Conservation (phyloP, 495 filamentous ascomycete genomes). For the Talaromyces nanjingensis region DNA sequence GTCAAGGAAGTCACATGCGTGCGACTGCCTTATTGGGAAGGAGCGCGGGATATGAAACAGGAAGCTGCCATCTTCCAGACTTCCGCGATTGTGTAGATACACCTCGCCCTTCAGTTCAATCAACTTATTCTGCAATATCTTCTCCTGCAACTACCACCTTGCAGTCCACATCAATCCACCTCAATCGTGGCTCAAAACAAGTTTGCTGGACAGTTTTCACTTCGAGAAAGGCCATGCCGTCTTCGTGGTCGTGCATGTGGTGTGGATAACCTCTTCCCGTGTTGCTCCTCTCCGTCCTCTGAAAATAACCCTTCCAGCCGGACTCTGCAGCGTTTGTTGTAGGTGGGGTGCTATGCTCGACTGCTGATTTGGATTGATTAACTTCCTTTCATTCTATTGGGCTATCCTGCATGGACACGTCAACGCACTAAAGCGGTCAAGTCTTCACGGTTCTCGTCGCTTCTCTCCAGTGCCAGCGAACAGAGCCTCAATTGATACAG, state of each 20-base stretch:
- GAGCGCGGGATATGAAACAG: too few species aligned
- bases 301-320: neutral
- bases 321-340: neutral
- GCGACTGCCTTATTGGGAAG: too few species aligned
- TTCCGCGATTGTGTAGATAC: neutral
- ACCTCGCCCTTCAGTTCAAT: neutral
- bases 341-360: neutral
- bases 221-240: neutral
- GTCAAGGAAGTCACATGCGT: too few species aligned
- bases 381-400: neutral
- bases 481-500: constrained; percentile 1
- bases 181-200: neutral
- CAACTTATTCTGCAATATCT: neutral
- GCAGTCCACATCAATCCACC: neutral
- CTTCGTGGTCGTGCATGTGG: neutral
- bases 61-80: too few species aligned
- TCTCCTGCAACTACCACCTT: neutral
- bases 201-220: neutral
- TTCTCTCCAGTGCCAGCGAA: neutral
- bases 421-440: constrained; percentile 4
- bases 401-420: neutral
- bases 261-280: neutral
- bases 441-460: neutral
- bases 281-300: neutral
- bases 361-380: neutral